Conservation (phyloP, 2,329 filamentous ascomycete species). For the Epicoccum nigrum region DNA sequence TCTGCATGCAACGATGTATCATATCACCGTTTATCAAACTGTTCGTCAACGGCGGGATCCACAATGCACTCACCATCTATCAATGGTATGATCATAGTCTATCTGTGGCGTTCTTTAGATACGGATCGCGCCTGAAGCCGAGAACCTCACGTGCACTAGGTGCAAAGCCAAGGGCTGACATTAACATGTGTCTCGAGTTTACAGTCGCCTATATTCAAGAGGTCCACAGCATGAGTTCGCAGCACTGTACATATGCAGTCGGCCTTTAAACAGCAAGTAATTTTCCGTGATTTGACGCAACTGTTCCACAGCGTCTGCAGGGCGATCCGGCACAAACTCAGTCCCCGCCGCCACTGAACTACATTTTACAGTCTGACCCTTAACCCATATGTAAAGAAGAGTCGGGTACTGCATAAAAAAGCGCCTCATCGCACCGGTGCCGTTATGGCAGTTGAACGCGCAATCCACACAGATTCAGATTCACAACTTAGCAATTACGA, state of each 20-base stretch:
- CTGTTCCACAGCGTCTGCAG: constrained; percentile 10
- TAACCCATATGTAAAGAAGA: no score
- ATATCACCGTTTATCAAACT: constrained; percentile 9
- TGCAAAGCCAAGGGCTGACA: neutral
- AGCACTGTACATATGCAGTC: constrained; percentile 1
- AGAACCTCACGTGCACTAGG: neutral
- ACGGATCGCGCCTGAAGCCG: neutral
- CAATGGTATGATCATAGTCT: no score
- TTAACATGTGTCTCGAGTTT: neutral
- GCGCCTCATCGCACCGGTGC: neutral
- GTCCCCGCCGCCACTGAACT: neutral
- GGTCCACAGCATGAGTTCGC: constrained; percentile 3
- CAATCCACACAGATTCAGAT: no score
- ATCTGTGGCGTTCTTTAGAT: no score
- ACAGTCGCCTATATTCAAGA: neutral
- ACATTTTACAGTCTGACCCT: no score
- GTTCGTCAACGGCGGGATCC: neutral
- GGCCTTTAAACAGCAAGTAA: constrained; percentile 5
- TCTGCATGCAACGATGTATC: constrained; percentile 4
- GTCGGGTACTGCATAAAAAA: no score
- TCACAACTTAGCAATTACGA: neutral
- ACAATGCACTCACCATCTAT: neutral
- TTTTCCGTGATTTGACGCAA: neutral
- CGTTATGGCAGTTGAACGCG: neutral
- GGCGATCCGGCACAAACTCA: constrained; percentile 3